Base-by-base conservation (phyloP, 2,329 filamentous ascomycete genomes). In the Seiridium unicorne region DNA sequence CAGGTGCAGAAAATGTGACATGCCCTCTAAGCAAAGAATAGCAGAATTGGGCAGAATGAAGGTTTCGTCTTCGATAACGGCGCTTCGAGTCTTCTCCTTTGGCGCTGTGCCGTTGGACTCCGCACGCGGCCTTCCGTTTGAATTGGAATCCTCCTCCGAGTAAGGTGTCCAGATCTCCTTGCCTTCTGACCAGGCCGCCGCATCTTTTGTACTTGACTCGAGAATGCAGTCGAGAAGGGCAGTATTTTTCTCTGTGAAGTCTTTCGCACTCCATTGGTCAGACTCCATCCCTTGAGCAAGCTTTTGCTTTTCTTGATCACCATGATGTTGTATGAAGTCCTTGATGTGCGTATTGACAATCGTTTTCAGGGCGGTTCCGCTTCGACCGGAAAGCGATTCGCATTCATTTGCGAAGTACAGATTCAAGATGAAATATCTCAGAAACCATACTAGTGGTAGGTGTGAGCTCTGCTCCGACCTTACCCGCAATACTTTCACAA, bases 21-120 rank as follows among this genome's bases (percentile, higher is more conserved):
- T 89, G 55, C 91, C 92, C 60, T 87, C 84, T 58, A 99, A 84
- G 64, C 95, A 93, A 1, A 91, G 80, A 38, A 94, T 82, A 0
- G 92, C 93, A 4, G 93, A 96, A 57, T 89, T 85, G 0, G 95
- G 93, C 9, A 99, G 84, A 59, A 96, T 87, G 72, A 92, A 98
- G 57, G 86, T 88, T 71, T 97, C 91, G 34, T 89, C 87, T 62
- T 97, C 93, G 57, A 99, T 89, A 4, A 87, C 79, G 1, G 95
- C 95, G 44, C 84, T 85, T 48, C 90, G 85, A 4, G 81, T 80
- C 74, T 89, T 91, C 59, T 88, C 81, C 69, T 89, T 91, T 60
- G 74, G 66, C 0, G 76, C 51, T 4, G 40, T 72, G 2, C 81
- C 81, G 55, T 84, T 84, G 0, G 77, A 74, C 60, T 83, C 80